Conservation (phyloP, 805 yeast genomes). For the Cyberlindnera japonica region DNA sequence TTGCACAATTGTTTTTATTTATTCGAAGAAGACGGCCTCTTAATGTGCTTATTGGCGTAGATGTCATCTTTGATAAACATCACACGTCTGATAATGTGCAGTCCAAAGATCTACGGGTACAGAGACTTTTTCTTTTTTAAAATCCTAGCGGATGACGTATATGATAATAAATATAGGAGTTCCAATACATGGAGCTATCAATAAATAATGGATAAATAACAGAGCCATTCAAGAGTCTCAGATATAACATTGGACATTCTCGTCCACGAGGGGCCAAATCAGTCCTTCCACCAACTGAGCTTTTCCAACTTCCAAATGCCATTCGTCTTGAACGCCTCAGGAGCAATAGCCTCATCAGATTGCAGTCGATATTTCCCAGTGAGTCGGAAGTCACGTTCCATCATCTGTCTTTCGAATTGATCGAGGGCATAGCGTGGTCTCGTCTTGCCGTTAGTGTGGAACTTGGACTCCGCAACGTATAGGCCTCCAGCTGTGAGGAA, state of each 20-base stretch:
- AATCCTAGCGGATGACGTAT: no score
- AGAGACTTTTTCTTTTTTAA: no score
- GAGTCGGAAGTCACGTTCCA: constrained; percentile 72
- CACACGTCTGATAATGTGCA: no score
- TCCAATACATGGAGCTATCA: background rate
- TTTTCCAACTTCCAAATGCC: constrained; percentile 36
- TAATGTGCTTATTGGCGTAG: no score
- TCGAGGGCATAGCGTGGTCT: constrained; percentile 52
- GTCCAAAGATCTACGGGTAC: no score
- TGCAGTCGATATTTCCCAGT: constrained; percentile 76
- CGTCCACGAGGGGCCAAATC: background rate
- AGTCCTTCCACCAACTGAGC: constrained; percentile 26
- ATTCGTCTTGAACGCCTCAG: constrained; percentile 73
- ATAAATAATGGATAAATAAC: constrained; percentile 10
- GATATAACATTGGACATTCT: background rate
- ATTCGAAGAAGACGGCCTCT: background rate
- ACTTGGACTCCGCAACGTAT: constrained; percentile 40
- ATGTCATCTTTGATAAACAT: no score
- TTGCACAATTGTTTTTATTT: constrained; percentile 2
- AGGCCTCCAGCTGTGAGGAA: constrained; percentile 54
- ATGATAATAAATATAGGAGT: constrained; percentile 7
- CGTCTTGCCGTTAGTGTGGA: constrained; percentile 44
- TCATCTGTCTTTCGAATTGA: constrained; percentile 47
- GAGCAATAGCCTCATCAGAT: constrained; percentile 61
- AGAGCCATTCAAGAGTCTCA: background rate